Evolutionary conservation across 169 alveolate species (phyloP).

Genomic region (Plasmodium ovale): DNA sequence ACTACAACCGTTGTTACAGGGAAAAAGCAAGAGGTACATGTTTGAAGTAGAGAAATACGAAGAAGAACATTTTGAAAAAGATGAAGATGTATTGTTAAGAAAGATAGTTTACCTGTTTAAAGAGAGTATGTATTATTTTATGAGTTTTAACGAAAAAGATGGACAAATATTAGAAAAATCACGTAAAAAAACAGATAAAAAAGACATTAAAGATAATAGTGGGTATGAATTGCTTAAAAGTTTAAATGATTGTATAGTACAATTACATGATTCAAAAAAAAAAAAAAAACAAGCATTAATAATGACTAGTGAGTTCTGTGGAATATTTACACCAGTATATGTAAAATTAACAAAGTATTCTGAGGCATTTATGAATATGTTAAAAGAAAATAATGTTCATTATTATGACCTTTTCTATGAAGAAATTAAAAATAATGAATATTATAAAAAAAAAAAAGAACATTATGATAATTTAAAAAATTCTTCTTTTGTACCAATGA

Average conservation of each 20-base stretch:
- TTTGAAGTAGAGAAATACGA: constrained; percentile 44
- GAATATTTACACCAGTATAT: constrained; percentile 54
- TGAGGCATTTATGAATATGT: constrained; percentile 21
- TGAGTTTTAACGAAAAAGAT: constrained; percentile 69
- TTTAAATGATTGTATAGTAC: constrained; percentile 61
- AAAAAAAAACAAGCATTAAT: constrained; percentile 59
- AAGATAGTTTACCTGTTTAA: constrained; percentile 50
- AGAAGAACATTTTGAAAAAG: constrained; percentile 26
- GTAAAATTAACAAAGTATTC: constrained; percentile 48
- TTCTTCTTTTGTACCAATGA: constrained; percentile 53
- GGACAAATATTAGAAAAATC: constrained; percentile 30
- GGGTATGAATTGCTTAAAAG: constrained; percentile 68
- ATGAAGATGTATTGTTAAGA: constrained; percentile 33
- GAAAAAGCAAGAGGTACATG: constrained; percentile 5
- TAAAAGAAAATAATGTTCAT: constrained; percentile 64
- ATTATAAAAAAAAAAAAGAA: constrained; percentile 58
- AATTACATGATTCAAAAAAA: constrained; percentile 51
- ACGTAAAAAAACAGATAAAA: not conserved
- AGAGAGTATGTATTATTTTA: constrained; percentile 69
- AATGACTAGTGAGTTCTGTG: constrained; percentile 71
- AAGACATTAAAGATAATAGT: constrained; percentile 57
- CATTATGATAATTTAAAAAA: constrained; percentile 55
- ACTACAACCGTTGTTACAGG: not conserved
- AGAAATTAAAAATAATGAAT: constrained; percentile 64
- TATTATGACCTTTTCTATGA: constrained; percentile 53